phyloP scores from a whole-genome alignment of 177 flowering plant species.

The Tripterygium wilfordii region DNA sequence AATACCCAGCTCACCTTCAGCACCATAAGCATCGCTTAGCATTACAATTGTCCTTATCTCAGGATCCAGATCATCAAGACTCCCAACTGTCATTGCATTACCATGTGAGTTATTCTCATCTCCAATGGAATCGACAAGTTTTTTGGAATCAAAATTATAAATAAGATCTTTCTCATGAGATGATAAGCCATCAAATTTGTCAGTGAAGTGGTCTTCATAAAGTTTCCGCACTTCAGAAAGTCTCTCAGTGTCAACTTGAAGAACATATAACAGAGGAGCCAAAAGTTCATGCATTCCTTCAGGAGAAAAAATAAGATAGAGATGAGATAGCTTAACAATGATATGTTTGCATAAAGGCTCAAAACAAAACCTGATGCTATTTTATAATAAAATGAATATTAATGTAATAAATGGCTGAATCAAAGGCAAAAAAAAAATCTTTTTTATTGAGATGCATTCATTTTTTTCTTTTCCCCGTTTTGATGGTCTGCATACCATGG shows the following conservation, averaged over 20 bases:
- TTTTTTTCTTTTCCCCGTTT: too few relatives aligned
- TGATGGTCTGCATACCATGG: too few relatives aligned
- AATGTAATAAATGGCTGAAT: too few relatives aligned
- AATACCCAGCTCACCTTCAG: slow-evolving; percentile 94
- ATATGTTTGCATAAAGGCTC: too few relatives aligned
- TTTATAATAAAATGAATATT: too few relatives aligned
- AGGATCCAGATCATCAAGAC: slow-evolving; percentile 64
- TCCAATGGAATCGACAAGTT: slow-evolving; percentile 33
- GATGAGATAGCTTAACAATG: neutral
- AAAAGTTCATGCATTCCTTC: slow-evolving; percentile 96
- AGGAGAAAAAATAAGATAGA: slow-evolving; percentile 1
- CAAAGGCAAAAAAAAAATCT: too few relatives aligned
- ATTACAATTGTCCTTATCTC: slow-evolving; percentile 53
- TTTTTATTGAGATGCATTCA: too few relatives aligned
- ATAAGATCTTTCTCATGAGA: slow-evolving; percentile 50
- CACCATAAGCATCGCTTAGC: slow-evolving; percentile 93
- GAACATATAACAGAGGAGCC: slow-evolving; percentile 88
- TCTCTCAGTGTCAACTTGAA: slow-evolving; percentile 74
- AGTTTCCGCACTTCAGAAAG: slow-evolving; percentile 66
- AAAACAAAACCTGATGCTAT: too few relatives aligned
- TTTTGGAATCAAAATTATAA: slow-evolving; percentile 47
- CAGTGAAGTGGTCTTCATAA: slow-evolving; percentile 72
- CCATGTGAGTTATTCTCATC: slow-evolving; percentile 30
- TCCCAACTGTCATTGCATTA: slow-evolving; percentile 24
- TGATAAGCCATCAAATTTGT: slow-evolving; percentile 76